Evolutionary conservation across 495 filamentous ascomycete species (phyloP).

Genomic region (Podospora comata): DNA sequence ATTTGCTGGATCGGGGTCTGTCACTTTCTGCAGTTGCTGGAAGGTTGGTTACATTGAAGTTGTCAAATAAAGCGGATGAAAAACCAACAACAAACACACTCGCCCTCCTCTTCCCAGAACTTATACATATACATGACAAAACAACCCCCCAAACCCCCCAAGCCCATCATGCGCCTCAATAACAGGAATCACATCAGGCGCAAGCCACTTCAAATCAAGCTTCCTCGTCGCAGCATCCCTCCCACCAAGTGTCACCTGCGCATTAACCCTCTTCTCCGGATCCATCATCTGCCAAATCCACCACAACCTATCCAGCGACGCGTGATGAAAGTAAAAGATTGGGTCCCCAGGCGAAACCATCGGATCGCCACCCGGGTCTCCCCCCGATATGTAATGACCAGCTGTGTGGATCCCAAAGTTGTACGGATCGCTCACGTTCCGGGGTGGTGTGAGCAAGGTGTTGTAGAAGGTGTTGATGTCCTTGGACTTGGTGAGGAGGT

Average conservation of each 20-base stretch:
- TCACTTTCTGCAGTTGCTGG: too few species aligned
- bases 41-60: too few species aligned
- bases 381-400: slow-evolving; percentile 59
- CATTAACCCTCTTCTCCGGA: slow-evolving; percentile 21
- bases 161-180: slow-evolving; percentile 37
- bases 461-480: slow-evolving; percentile 55
- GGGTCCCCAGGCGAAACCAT: slow-evolving; percentile 59
- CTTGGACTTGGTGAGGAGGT: slow-evolving; percentile 46
- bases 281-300: slow-evolving; percentile 58
- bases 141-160: slow-evolving; percentile 32
- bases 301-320: slow-evolving; percentile 59
- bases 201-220: slow-evolving; percentile 37
- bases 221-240: slow-evolving; percentile 14
- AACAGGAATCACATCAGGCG: slow-evolving; percentile 27
- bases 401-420: slow-evolving; percentile 55
- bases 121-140: slow-evolving; percentile 41
- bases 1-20: too few species aligned
- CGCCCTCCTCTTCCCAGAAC: not conserved
- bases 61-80: too few species aligned
- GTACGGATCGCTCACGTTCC: slow-evolving; percentile 36
- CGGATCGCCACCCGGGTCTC: slow-evolving; percentile 58
- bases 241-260: slow-evolving; percentile 21
- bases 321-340: slow-evolving; percentile 62
- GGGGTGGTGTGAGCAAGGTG: slow-evolving; percentile 43
- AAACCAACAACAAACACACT: too few species aligned